Conservation (phyloP, 2,329 filamentous ascomycete species). For the Colletotrichum shisoi region DNA sequence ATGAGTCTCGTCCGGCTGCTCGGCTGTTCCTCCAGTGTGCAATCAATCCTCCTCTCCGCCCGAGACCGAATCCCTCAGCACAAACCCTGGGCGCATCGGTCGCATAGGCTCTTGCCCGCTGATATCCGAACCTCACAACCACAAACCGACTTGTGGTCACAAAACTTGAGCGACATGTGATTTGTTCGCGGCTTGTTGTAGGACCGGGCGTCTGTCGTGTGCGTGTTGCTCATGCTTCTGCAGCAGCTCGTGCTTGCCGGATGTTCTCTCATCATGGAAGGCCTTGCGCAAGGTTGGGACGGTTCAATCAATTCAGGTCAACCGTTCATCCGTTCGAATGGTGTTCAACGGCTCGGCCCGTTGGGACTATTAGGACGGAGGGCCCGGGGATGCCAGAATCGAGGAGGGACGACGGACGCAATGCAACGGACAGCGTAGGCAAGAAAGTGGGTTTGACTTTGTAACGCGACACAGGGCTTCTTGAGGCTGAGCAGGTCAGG, state of each 20-base stretch:
- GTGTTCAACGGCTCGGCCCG: slow-evolving; percentile 38
- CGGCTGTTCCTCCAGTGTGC: not conserved
- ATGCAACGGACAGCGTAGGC: not conserved
- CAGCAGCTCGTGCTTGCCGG: slow-evolving; percentile 10
- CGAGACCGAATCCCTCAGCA: slow-evolving; percentile 15
- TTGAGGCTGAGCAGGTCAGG: slow-evolving; percentile 18
- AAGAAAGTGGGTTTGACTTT: slow-evolving; percentile 9
- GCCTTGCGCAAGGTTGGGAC: slow-evolving; percentile 13
- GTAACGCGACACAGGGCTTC: slow-evolving; percentile 15
- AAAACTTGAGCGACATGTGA: slow-evolving; percentile 40
- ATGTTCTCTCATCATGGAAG: slow-evolving; percentile 14
- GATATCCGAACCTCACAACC: slow-evolving; percentile 38
- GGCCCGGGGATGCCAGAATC: slow-evolving; percentile 36
- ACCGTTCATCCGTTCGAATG: slow-evolving; percentile 29
- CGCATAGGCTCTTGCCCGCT: slow-evolving; percentile 39
- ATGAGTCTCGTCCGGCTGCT: not conserved
- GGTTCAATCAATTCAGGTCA: slow-evolving; percentile 8
- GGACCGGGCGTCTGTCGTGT: slow-evolving; percentile 7
- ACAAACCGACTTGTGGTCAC: slow-evolving; percentile 40
- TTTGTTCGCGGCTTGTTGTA: slow-evolving; percentile 18
- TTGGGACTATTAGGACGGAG: slow-evolving; percentile 30
- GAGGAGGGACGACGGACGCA: slow-evolving; percentile 7
- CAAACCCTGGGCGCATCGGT: slow-evolving; percentile 33
- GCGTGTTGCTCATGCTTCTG: slow-evolving; percentile 23
- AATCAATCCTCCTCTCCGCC: not conserved